Evolutionary conservation across 2,329 filamentous ascomycete species (phyloP).

Genomic region (Epichloe typhina): DNA sequence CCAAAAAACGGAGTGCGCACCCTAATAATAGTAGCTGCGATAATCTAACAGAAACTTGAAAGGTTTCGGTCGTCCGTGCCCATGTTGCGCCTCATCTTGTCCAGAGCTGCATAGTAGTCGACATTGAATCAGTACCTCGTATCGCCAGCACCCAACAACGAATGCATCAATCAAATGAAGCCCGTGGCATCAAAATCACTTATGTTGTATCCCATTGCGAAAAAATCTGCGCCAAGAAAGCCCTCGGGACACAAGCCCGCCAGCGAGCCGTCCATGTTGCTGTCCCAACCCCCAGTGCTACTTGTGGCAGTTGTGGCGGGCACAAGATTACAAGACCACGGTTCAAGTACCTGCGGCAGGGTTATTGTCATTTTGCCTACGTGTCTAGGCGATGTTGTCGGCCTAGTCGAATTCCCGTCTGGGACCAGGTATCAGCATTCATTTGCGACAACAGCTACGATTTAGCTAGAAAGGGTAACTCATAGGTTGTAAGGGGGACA

Average conservation of each 20-base stretch:
- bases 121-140: no score
- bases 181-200: conserved; percentile 11
- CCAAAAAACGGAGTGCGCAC: no score
- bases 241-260: conserved; percentile 4
- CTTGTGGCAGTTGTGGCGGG: background rate
- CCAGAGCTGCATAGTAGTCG: no score
- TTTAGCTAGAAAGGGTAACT: no score
- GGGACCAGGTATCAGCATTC: background rate
- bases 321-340: background rate
- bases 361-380: background rate
- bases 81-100: no score
- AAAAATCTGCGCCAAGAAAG: conserved; percentile 5
- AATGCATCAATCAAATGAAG: conserved; percentile 5
- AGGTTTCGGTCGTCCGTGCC: no score
- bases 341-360: background rate
- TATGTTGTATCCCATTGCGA: conserved; percentile 8
- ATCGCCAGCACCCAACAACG: background rate
- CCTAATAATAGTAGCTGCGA: no score
- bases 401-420: background rate
- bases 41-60: no score
- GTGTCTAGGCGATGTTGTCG: background rate
- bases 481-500: no score
- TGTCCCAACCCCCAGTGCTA: background rate
- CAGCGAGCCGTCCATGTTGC: conserved; percentile 8
- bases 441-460: background rate